Evolutionary conservation across 805 yeast genomes (phyloP).

Genomic region (Lipomyces starkeyi): DNA sequence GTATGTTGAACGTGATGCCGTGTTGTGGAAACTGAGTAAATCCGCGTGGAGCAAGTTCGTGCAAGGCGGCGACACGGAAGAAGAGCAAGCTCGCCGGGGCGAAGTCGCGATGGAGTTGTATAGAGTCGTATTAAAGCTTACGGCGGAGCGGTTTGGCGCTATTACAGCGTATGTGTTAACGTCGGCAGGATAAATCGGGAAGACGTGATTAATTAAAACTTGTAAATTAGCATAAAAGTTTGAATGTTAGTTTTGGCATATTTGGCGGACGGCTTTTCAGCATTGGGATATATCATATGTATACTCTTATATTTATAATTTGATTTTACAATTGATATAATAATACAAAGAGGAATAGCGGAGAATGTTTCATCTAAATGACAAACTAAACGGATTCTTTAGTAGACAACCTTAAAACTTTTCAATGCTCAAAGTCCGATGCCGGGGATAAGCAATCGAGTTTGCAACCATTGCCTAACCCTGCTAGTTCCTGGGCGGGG

Average conservation of each 20-base stretch:
- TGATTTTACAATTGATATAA: too few relatives aligned
- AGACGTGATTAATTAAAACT: not conserved
- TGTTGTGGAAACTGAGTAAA: conserved; percentile 69
- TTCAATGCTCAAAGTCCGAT: too few relatives aligned
- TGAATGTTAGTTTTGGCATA: not conserved
- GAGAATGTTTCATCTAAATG: too few relatives aligned
- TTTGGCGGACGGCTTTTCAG: too few relatives aligned
- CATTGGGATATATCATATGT: too few relatives aligned
- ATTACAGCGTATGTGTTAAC: conserved; percentile 78
- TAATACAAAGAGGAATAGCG: too few relatives aligned
- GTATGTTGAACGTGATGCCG: conserved; percentile 64
- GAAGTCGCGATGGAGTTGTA: conserved; percentile 68
- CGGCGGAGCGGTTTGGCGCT: conserved; percentile 74
- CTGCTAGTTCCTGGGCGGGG: too few relatives aligned
- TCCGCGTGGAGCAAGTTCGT: conserved; percentile 47
- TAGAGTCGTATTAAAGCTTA: conserved; percentile 63
- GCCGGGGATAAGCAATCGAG: too few relatives aligned
- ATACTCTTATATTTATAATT: too few relatives aligned
- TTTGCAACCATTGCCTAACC: too few relatives aligned
- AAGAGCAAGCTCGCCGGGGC: conserved; percentile 50
- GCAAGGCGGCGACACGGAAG: conserved; percentile 16
- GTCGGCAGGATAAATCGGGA: conserved; percentile 44
- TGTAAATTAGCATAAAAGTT: not conserved
- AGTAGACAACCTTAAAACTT: too few relatives aligned
- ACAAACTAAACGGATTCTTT: too few relatives aligned